Evolutionary conservation across 2,329 filamentous ascomycete species (phyloP).

Genomic region (Hypoxylon rubiginosum): DNA sequence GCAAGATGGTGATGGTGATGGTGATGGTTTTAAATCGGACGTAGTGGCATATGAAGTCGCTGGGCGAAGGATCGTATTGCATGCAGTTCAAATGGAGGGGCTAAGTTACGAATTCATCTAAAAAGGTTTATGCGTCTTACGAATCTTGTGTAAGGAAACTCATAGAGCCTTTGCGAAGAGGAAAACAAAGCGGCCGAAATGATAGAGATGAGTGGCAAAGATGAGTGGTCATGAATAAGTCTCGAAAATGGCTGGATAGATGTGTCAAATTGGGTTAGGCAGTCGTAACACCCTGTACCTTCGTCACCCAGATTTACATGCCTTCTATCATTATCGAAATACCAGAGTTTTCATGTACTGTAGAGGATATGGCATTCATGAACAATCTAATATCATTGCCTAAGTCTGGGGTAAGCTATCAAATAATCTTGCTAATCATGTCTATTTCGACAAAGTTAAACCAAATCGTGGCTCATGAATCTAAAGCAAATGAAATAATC

Average conservation of each 20-base stretch:
- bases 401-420: neutral
- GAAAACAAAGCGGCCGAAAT: too few relatives aligned
- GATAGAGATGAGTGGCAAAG: too few relatives aligned
- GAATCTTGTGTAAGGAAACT: neutral
- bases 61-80: neutral
- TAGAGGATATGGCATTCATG: too few relatives aligned
- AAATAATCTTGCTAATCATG: neutral
- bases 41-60: neutral
- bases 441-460: neutral
- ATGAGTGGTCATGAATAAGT: too few relatives aligned
- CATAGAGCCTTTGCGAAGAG: neutral
- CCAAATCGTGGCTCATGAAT: neutral
- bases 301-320: too few relatives aligned
- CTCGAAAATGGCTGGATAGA: too few relatives aligned
- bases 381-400: neutral
- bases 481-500: neutral
- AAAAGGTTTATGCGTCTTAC: conserved; percentile 3
- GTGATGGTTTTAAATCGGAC: neutral
- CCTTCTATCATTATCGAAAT: neutral
- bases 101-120: conserved; percentile 3
- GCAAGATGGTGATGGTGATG: neutral
- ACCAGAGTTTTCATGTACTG: neutral
- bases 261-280: too few relatives aligned
- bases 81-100: conserved; percentile 1
- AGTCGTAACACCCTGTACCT: too few relatives aligned